phyloP scores from a whole-genome alignment of 331 rosid genomes.

The Malus hybrid region DNA sequence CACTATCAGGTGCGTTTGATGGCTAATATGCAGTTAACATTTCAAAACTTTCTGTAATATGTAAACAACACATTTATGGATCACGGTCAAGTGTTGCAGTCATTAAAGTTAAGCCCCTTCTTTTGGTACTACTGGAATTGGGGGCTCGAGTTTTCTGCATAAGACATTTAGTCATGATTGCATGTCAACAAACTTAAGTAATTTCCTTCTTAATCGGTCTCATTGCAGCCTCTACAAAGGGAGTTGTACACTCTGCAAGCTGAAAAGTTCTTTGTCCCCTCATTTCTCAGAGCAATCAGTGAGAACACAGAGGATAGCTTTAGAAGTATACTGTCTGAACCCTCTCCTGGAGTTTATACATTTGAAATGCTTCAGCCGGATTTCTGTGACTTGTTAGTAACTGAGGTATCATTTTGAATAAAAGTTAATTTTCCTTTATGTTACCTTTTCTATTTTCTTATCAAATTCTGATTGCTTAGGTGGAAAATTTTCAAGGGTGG shows the following conservation, averaged over 20 bases:
- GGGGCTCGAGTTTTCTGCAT: not conserved
- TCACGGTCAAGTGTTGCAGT: not conserved
- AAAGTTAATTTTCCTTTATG: constrained; percentile 5
- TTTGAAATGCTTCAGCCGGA: constrained; percentile 86
- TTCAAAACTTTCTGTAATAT: not conserved
- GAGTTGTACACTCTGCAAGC: constrained; percentile 68
- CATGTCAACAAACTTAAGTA: not conserved
- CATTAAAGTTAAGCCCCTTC: not conserved
- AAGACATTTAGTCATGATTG: not conserved
- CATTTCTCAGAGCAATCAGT: constrained; percentile 73
- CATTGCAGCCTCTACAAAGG: constrained; percentile 57
- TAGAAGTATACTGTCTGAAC: constrained; percentile 53
- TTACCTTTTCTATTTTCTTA: constrained; percentile 42
- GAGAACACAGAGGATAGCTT: constrained; percentile 68
- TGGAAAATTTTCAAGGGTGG: constrained; percentile 90
- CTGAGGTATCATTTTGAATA: constrained; percentile 59
- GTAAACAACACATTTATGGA: not conserved
- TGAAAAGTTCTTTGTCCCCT: constrained; percentile 61
- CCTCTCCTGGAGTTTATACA: constrained; percentile 56
- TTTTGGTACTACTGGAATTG: not conserved
- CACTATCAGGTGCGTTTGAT: constrained; percentile 55
- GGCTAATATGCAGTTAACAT: not conserved
- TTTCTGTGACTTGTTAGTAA: constrained; percentile 65
- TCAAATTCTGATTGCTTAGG: constrained; percentile 63
- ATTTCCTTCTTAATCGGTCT: constrained; percentile 12